phyloP scores from a whole-genome alignment of 345 rosid species.

The Conringia planisiliqua region DNA sequence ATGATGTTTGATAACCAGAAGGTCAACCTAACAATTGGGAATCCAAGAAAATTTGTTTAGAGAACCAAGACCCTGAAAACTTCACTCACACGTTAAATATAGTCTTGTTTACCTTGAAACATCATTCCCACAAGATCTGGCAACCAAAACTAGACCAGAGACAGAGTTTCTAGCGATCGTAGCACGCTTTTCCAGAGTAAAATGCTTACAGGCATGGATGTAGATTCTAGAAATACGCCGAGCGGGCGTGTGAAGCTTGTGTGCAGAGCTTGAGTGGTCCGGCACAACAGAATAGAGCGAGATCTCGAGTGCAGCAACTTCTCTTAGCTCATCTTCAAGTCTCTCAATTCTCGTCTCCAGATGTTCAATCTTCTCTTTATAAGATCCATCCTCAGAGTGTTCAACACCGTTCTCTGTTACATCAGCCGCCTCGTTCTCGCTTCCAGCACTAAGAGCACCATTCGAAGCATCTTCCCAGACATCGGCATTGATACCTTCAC shows the following conservation, averaged over 20 bases:
- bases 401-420: slow-evolving; percentile 44
- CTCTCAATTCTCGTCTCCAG: slow-evolving; percentile 71
- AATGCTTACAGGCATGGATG: slow-evolving; percentile 83
- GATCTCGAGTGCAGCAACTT: slow-evolving; percentile 94
- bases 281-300: slow-evolving; percentile 84
- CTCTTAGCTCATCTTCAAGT: slow-evolving; percentile 93
- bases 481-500: slow-evolving; percentile 27
- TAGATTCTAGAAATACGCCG: slow-evolving; percentile 90
- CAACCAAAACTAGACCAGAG: slow-evolving; percentile 82
- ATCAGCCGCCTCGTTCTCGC: slow-evolving; percentile 60
- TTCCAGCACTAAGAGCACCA: slow-evolving; percentile 49
- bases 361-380: slow-evolving; percentile 51
- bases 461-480: slow-evolving; percentile 61
- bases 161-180: slow-evolving; percentile 74
- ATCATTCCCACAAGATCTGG: slow-evolving; percentile 88
- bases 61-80: slow-evolving; percentile 5
- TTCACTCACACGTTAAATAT: neutral
- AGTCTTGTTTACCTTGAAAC: slow-evolving; percentile 60
- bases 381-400: slow-evolving; percentile 44
- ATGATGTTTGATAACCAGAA: slow-evolving; percentile 92
- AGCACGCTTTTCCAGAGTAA: slow-evolving; percentile 63
- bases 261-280: slow-evolving; percentile 88
- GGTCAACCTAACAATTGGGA: slow-evolving; percentile 56
- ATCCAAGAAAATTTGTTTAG: slow-evolving; percentile 8
- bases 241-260: slow-evolving; percentile 93